These are phyloP conservation scores for Alternaria novae-zelandiae DNA, from an alignment of 2,329 filamentous ascomycete species.

Conservation along the genomic window DNA sequence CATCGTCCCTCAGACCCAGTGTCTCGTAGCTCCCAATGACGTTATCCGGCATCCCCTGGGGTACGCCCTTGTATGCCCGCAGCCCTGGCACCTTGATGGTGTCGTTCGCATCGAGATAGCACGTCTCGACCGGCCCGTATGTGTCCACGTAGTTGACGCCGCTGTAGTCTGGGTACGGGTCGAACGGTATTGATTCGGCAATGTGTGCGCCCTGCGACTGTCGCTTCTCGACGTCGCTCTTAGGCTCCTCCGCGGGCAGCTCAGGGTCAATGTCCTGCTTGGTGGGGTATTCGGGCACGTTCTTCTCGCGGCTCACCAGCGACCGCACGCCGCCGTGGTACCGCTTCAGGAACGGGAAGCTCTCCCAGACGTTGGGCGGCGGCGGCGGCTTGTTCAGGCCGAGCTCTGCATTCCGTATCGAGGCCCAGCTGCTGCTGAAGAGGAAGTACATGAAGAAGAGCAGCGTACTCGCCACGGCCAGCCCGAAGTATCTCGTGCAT, in stretches of 20 bases:
- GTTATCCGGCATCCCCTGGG: constrained; percentile 82
- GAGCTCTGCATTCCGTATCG: constrained; percentile 66
- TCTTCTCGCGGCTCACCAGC: constrained; percentile 69
- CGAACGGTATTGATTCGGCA: constrained; percentile 56
- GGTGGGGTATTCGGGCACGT: constrained; percentile 81
- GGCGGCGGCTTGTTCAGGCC: constrained; percentile 66
- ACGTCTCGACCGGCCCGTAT: constrained; percentile 70
- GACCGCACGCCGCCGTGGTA: constrained; percentile 89
- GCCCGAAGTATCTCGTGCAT: constrained; percentile 78
- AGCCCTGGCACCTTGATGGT: constrained; percentile 72
- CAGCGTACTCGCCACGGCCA: constrained; percentile 71
- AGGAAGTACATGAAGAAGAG: constrained; percentile 79
- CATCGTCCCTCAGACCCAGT: constrained; percentile 77
- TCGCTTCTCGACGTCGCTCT: constrained; percentile 39
- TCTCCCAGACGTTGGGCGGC: constrained; percentile 80
- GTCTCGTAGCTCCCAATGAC: constrained; percentile 86
- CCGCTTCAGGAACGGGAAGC: constrained; percentile 81
- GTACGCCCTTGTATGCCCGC: constrained; percentile 77
- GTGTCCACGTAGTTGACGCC: constrained; percentile 62
- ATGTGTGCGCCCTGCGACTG: constrained; percentile 36
- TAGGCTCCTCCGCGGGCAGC: constrained; percentile 31
- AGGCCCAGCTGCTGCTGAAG: constrained; percentile 73
- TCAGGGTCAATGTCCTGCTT: constrained; percentile 59
- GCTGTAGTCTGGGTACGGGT: constrained; percentile 72
- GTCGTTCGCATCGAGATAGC: constrained; percentile 75